A percentile compares a stretch with the other conserved stretches of the same genome.
Evolutionary conservation across 495 filamentous ascomycete species (phyloP).

Genomic region (Apodospora peruviana): DNA sequence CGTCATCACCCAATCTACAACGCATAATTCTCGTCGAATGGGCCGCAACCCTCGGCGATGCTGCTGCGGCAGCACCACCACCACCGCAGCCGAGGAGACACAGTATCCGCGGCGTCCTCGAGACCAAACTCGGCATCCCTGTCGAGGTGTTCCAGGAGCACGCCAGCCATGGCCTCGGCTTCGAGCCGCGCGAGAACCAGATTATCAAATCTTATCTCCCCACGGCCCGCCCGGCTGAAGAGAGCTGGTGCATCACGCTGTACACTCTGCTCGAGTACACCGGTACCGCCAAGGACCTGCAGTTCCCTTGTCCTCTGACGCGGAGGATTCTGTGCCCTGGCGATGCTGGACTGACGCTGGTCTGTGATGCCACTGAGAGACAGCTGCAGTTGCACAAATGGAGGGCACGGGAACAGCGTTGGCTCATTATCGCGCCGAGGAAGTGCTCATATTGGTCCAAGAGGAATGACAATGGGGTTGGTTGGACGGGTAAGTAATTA

Average conservation of each 20-base stretch:
- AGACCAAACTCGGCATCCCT: background rate
- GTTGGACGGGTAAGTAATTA: background rate
- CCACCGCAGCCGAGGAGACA: background rate
- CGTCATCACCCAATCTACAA: background rate
- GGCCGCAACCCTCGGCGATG: background rate
- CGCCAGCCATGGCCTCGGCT: background rate
- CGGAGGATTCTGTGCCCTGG: background rate
- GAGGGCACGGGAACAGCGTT: background rate
- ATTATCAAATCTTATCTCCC: background rate
- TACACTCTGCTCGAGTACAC: background rate
- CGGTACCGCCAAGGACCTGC: background rate
- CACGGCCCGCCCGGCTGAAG: background rate
- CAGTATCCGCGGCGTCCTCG: background rate
- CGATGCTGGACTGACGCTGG: background rate
- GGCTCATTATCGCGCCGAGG: slow-evolving; percentile 1
- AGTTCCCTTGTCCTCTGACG: background rate
- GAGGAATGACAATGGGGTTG: background rate
- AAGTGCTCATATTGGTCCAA: background rate
- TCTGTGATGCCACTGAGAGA: background rate
- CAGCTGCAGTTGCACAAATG: slow-evolving; percentile 2
- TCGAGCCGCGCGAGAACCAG: background rate
- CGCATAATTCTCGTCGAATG: background rate
- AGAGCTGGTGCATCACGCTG: background rate
- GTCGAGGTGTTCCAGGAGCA: background rate
- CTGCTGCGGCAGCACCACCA: too few species aligned